phyloP scores from a whole-genome alignment of 2,329 filamentous ascomycete genomes.

The Aciculosporium take region DNA sequence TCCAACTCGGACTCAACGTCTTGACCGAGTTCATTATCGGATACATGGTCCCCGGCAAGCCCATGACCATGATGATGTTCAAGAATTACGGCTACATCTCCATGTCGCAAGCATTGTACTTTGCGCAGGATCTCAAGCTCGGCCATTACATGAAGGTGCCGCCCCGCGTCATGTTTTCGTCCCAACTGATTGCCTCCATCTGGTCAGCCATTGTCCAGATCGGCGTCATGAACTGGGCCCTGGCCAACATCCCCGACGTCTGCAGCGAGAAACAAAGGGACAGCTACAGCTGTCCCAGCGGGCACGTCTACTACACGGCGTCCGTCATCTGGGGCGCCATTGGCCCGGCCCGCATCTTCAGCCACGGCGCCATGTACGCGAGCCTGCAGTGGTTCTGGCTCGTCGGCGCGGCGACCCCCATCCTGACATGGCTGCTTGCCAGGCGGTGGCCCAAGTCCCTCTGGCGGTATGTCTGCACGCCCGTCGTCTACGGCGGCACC shows the following conservation, averaged over 20 bases:
- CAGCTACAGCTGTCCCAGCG: slow-evolving; percentile 42
- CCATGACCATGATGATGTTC: slow-evolving; percentile 65
- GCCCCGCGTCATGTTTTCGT: slow-evolving; percentile 46
- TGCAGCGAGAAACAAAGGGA: slow-evolving; percentile 40
- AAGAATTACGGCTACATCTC: slow-evolving; percentile 59
- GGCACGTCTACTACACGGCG: slow-evolving; percentile 49
- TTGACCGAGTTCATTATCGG: slow-evolving; percentile 60
- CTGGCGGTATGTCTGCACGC: slow-evolving; percentile 52
- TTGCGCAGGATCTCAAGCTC: slow-evolving; percentile 51
- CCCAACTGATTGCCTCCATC: slow-evolving; percentile 43
- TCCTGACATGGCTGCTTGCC: slow-evolving; percentile 49
- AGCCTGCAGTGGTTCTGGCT: slow-evolving; percentile 59
- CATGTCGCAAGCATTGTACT: slow-evolving; percentile 52
- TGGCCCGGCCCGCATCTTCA: slow-evolving; percentile 57
- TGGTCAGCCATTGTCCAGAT: slow-evolving; percentile 51
- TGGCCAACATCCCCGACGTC: slow-evolving; percentile 46
- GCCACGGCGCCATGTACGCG: slow-evolving; percentile 45
- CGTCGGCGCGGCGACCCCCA: slow-evolving; percentile 46
- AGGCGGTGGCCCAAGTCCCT: slow-evolving; percentile 45
- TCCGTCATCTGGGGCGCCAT: slow-evolving; percentile 63
- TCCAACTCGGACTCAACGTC: slow-evolving; percentile 53
- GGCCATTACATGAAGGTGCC: slow-evolving; percentile 56
- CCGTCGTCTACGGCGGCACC: slow-evolving; percentile 53
- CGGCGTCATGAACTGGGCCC: slow-evolving; percentile 50
- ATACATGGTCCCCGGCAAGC: slow-evolving; percentile 57